Evolutionary conservation across 352 stramenopile species (phyloP).

Genomic region (Globisporangium megalacanthum): DNA sequence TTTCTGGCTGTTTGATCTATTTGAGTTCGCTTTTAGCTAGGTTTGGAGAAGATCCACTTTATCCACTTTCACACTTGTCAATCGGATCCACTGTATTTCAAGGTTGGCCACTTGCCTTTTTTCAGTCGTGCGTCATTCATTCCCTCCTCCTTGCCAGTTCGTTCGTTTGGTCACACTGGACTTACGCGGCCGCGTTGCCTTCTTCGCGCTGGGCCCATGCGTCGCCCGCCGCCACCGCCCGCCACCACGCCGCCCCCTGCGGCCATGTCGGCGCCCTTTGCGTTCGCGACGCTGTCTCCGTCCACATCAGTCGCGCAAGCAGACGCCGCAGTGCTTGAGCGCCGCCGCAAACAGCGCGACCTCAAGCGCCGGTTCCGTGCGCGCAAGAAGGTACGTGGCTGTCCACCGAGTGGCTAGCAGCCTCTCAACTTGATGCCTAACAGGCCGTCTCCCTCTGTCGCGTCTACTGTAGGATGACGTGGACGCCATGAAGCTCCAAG

Average conservation of each 20-base stretch:
- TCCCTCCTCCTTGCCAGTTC: too few species aligned
- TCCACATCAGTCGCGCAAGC: neutral
- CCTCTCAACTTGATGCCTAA: neutral
- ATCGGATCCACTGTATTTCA: too few species aligned
- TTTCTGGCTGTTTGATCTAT: too few species aligned
- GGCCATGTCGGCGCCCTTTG: constrained; percentile 1
- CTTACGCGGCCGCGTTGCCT: too few species aligned
- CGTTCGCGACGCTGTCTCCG: constrained; percentile 13
- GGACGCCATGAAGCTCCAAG: constrained; percentile 35
- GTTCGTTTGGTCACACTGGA: too few species aligned
- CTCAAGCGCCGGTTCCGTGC: constrained; percentile 16
- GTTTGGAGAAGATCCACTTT: too few species aligned
- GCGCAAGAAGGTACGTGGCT: constrained; percentile 10
- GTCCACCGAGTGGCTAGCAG: neutral
- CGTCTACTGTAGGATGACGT: constrained; percentile 24
- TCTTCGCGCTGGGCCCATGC: too few species aligned
- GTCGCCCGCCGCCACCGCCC: neutral
- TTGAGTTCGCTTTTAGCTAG: too few species aligned
- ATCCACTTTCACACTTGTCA: too few species aligned
- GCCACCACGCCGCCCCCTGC: neutral
- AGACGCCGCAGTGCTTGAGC: constrained; percentile 10
- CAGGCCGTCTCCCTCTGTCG: neutral
- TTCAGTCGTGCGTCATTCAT: too few species aligned
- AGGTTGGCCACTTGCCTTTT: too few species aligned
- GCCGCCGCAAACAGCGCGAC: constrained; percentile 15